Evolutionary conservation across 441 rosid genomes (phyloP).

Genomic region (Aquilaria agallochum): DNA sequence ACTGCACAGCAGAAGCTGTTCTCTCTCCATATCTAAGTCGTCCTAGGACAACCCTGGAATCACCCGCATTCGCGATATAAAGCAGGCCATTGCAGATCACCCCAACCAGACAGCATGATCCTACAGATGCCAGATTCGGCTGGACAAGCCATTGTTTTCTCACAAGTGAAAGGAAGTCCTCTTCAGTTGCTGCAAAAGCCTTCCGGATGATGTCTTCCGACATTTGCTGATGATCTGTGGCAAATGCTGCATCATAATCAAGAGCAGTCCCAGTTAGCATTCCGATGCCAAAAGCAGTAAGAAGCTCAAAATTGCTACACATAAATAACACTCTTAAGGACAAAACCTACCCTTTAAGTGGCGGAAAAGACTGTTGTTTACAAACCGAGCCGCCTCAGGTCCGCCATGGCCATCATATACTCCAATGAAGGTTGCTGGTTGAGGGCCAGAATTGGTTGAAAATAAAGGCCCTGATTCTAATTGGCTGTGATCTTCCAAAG

Average conservation of each 20-base stretch:
- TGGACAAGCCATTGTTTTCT: conserved; percentile 47
- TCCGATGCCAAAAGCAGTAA: conserved; percentile 4
- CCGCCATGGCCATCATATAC: conserved; percentile 96
- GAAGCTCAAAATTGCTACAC: neutral
- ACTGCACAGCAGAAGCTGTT: conserved; percentile 36
- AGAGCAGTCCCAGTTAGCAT: conserved; percentile 5
- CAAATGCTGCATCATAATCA: conserved; percentile 32
- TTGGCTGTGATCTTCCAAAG: conserved; percentile 81
- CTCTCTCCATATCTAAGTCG: conserved; percentile 28
- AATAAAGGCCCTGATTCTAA: conserved; percentile 73
- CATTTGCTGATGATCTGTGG: conserved; percentile 28
- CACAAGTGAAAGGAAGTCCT: conserved; percentile 37
- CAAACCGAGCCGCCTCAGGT: conserved; percentile 62
- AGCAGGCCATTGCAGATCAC: conserved; percentile 45
- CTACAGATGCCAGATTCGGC: conserved; percentile 57
- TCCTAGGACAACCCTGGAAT: conserved; percentile 53
- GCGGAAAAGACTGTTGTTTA: conserved; percentile 52
- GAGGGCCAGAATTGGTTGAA: conserved; percentile 36
- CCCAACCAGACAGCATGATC: conserved; percentile 62
- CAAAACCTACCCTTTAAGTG: conserved; percentile 58
- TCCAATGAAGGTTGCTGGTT: conserved; percentile 62
- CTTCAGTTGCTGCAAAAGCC: conserved; percentile 45
- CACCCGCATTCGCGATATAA: conserved; percentile 53
- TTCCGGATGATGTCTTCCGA: conserved; percentile 36
- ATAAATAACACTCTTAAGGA: neutral